Evolutionary conservation across 441 rosid species (phyloP), one percentile per base, ranked within the genome.

Genomic region (Biscutella laevigata): DNA sequence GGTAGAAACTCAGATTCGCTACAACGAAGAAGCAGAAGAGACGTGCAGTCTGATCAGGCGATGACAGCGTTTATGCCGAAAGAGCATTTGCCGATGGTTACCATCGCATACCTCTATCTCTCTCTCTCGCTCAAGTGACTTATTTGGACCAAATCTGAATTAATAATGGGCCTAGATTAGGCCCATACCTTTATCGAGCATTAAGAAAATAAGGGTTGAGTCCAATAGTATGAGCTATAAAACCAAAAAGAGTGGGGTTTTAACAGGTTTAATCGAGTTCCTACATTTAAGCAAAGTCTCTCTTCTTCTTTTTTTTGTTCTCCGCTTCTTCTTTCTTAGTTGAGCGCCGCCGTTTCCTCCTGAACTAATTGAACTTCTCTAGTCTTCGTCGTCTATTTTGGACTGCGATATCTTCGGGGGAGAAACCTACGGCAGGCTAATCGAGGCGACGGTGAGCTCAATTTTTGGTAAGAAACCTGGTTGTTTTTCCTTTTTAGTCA

Each of bases 1-100:
- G 35, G 50, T 10, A 58, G 60, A 30, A 0, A 51, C 60, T 66
- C 60, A 34, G 70, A 66, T 58, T 66, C 11, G 32, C 1, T 7
- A 65, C 70, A 44, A 46, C 59, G 64, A 64, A 14, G 53, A 57
- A 8, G 57, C 16, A 19, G 37, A 66, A 37, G 70, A 58, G 25
- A 43, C 65, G 65, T 52, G 65, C 60, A 52, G 60, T 66, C 56
- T 59, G 70, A 59, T 58, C 61, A 66, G 70, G 70, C 65, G 65
- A 66, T 45, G 70, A 66, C 65, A 66, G 65, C 69, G 47, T 41
- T 57, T 46, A 27, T 46, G 60, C 46, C 30, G 38, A 61, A 52
- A 62, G 13, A 64, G 47, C 43, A 34, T 39, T 63, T 56, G 37
- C 45, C 37, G 53, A 40, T n/a, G n/a, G n/a, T n/a, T n/a, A n/a